Conservation (phyloP, 164 flowering plant genomes). For the Saururus chinensis region DNA sequence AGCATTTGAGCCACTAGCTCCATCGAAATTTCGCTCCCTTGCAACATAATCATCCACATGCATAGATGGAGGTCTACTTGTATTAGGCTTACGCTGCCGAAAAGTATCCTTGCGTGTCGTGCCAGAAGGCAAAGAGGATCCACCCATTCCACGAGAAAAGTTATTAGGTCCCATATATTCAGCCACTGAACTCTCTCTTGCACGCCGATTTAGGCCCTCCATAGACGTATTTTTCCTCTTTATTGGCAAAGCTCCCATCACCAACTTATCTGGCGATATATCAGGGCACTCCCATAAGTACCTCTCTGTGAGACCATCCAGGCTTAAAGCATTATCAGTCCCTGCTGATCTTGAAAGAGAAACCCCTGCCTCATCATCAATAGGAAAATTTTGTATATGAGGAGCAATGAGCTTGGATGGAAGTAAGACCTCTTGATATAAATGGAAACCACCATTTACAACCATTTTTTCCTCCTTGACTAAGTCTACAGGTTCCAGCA, state of each 20-base stretch:
- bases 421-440: constrained; percentile 15
- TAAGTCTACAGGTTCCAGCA: constrained; percentile 36
- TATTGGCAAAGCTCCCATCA: constrained; percentile 31
- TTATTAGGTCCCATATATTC: constrained; percentile 37
- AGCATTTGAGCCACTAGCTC: constrained; percentile 40
- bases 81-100: constrained; percentile 92
- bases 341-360: constrained; percentile 16
- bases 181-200: constrained; percentile 44
- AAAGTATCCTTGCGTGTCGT: constrained; percentile 82
- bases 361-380: constrained; percentile 11
- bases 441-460: constrained; percentile 11
- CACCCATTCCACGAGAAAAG: constrained; percentile 48
- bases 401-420: constrained; percentile 25
- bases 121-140: constrained; percentile 37
- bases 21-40: constrained; percentile 82
- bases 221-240: constrained; percentile 65
- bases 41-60: constrained; percentile 99
- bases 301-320: constrained; percentile 48
- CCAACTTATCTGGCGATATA: constrained; percentile 56
- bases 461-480: constrained; percentile 26
- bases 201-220: constrained; percentile 60
- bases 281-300: constrained; percentile 98
- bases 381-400: constrained; percentile 10
- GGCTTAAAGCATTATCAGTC: constrained; percentile 22
- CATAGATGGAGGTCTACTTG: constrained; percentile 99